Percentiles rank a stretch among this genome's conserved stretches.
phyloP scores from a whole-genome alignment of 202 grass and related monocot species.

The Alloteropsis angusta region DNA sequence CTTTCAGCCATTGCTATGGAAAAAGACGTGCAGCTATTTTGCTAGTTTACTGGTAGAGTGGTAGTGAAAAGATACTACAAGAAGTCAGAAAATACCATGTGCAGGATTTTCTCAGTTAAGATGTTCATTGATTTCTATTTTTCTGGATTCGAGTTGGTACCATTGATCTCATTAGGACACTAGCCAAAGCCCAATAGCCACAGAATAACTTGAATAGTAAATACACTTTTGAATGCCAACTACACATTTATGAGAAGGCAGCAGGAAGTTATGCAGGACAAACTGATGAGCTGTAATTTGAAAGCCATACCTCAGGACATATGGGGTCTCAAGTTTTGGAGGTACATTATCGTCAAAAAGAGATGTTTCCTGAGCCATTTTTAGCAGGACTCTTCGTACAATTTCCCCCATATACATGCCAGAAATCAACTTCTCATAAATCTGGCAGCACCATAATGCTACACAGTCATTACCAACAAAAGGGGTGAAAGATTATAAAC shows the following conservation, averaged over 20 bases:
- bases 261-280: not conserved
- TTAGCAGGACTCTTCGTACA: constrained; percentile 57
- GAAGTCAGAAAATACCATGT: not conserved
- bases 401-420: constrained; percentile 95
- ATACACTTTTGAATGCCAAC: not conserved
- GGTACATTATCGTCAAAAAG: constrained; percentile 50
- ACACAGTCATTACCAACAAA: not conserved
- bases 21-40: not conserved
- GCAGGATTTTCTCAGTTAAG: not conserved
- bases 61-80: not conserved
- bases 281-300: not conserved
- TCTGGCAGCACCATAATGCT: constrained; percentile 17
- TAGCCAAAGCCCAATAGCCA: not conserved
- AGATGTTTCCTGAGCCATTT: constrained; percentile 47
- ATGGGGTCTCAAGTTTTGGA: constrained; percentile 54
- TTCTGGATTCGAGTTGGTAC: not conserved
- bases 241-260: not conserved
- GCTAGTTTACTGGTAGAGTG: not conserved
- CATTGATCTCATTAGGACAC: not conserved
- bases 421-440: constrained; percentile 90
- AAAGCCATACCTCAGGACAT: constrained; percentile 48
- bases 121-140: not conserved
- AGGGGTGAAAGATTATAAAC: not conserved
- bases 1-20: not conserved
- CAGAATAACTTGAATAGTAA: not conserved